Conservation (phyloP, 2,329 filamentous ascomycete genomes). For the Talaromyces sp. region DNA sequence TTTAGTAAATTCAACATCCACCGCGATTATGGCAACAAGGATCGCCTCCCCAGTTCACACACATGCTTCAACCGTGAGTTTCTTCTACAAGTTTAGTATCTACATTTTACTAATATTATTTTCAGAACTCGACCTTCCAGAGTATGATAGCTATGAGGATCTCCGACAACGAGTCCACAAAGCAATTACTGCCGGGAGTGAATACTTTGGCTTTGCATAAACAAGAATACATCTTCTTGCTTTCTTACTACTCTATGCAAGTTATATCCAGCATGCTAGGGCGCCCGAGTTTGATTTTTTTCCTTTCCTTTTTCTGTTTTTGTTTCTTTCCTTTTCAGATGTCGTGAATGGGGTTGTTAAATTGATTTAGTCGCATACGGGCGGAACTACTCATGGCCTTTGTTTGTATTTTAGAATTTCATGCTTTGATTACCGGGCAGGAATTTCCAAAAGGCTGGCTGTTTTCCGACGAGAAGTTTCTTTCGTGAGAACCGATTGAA, state of each 20-base stretch:
- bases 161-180: conserved; percentile 85
- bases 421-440: neutral
- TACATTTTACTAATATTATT: neutral
- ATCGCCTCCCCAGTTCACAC: conserved; percentile 90
- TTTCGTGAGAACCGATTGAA: neutral
- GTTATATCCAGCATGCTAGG: conserved; percentile 28
- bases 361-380: conserved; percentile 9
- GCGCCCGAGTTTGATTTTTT: conserved; percentile 24
- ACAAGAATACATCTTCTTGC: conserved; percentile 19
- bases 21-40: conserved; percentile 93
- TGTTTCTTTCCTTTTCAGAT: neutral
- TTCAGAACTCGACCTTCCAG: conserved; percentile 89
- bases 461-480: neutral
- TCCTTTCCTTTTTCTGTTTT: neutral
- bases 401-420: conserved; percentile 1
- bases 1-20: conserved; percentile 98
- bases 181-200: conserved; percentile 94
- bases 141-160: conserved; percentile 94
- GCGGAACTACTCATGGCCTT: neutral
- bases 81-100: conserved; percentile 12
- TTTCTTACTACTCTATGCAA: conserved; percentile 13
- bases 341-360: conserved; percentile 15
- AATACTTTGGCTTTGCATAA: conserved; percentile 95
- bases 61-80: conserved; percentile 98
- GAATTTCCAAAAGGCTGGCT: conserved; percentile 1